Evolutionary conservation across 2,329 filamentous ascomycete species (phyloP).

Genomic region (Tothia fuscella): DNA sequence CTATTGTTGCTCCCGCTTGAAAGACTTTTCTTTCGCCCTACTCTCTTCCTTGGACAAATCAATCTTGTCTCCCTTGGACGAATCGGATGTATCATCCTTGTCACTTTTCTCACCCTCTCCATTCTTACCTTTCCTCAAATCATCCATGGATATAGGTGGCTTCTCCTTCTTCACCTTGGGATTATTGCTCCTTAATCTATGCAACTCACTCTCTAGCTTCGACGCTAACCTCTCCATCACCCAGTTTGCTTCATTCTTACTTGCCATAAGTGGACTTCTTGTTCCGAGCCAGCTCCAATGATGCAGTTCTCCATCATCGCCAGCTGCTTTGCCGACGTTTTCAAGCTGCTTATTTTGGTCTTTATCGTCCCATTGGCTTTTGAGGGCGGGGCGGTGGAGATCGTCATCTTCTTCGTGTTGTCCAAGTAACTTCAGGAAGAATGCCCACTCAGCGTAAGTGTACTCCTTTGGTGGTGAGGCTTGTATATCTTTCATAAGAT

Average conservation of each 20-base stretch:
- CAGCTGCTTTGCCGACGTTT: conserved; percentile 9
- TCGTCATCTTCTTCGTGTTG: conserved; percentile 29
- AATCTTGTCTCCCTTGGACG: too few species aligned
- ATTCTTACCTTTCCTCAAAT: neutral
- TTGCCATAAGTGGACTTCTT: conserved; percentile 56
- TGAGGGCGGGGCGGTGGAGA: conserved; percentile 21
- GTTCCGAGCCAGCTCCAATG: conserved; percentile 68
- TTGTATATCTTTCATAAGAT: conserved; percentile 31
- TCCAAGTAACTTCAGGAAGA: conserved; percentile 25
- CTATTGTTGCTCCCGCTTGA: too few species aligned
- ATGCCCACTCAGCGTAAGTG: conserved; percentile 28
- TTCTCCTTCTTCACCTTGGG: neutral
- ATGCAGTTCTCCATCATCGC: conserved; percentile 20
- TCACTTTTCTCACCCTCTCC: conserved; percentile 1
- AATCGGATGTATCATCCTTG: too few species aligned
- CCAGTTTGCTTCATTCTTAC: conserved; percentile 60
- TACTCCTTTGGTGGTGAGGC: conserved; percentile 28
- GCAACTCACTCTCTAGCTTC: conserved; percentile 41
- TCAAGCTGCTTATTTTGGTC: neutral
- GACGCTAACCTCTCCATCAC: conserved; percentile 53
- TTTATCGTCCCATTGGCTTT: neutral
- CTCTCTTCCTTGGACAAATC: too few species aligned
- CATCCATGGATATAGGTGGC: conserved; percentile 4
- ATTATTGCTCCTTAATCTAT: too few species aligned
- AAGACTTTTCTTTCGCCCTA: too few species aligned